phyloP scores from a whole-genome alignment of 495 filamentous ascomycete species.

The Xylaria longipes region DNA sequence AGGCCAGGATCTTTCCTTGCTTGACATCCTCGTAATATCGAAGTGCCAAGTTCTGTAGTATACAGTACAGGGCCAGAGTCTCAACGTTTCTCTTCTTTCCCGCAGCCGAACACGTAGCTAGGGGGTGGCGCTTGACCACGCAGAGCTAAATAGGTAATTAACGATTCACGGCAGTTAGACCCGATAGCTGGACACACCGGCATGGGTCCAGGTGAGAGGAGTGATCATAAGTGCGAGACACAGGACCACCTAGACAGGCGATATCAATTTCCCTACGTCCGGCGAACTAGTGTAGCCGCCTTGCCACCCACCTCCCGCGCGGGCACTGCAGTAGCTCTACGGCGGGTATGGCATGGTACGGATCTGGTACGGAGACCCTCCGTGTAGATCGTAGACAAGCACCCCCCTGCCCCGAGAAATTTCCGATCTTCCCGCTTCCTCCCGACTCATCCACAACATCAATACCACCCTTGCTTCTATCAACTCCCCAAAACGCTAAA shows the following conservation, averaged over 20 bases:
- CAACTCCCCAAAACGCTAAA: too few species aligned
- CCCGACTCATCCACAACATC: too few species aligned
- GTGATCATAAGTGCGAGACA: constrained; percentile 3
- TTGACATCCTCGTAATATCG: constrained; percentile 9
- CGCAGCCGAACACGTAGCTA: constrained; percentile 1
- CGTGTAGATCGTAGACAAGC: constrained; percentile 9
- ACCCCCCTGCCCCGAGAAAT: background rate
- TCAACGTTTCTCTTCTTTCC: background rate
- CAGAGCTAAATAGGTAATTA: background rate
- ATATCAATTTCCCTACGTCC: constrained; percentile 5
- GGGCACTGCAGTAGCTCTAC: background rate
- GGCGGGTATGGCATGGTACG: background rate
- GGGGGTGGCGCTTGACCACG: background rate
- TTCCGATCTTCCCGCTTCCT: background rate
- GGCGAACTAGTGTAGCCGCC: background rate
- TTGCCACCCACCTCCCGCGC: constrained; percentile 4
- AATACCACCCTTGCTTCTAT: too few species aligned
- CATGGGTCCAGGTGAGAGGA: background rate
- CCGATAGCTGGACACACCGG: background rate
- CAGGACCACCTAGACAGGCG: background rate
- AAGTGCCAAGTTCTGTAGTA: background rate
- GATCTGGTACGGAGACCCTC: background rate
- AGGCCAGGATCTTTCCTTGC: constrained; percentile 1
- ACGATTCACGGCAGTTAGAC: background rate
- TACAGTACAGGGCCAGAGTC: background rate